phyloP scores from a whole-genome alignment of 2,329 filamentous ascomycete genomes.

The Chalaropsis thielavioides region DNA sequence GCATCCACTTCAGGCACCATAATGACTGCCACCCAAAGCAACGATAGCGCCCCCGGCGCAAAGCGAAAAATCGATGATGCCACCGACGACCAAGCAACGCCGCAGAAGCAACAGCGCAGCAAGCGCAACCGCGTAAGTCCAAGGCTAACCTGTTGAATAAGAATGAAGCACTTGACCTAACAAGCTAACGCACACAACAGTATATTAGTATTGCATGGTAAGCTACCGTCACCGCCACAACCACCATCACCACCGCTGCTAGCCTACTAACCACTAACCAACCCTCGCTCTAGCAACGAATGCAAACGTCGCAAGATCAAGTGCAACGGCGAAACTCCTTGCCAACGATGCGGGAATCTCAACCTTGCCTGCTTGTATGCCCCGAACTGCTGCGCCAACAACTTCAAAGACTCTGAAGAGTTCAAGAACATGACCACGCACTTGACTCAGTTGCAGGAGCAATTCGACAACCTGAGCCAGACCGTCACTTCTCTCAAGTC shows the following conservation, averaged over 20 bases:
- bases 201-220: constrained; percentile 50
- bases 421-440: constrained; percentile 69
- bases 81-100: constrained; percentile 28
- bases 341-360: constrained; percentile 53
- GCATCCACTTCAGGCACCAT: not conserved
- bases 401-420: constrained; percentile 84
- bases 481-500: constrained; percentile 54
- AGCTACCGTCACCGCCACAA: constrained; percentile 18
- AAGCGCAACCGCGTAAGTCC: constrained; percentile 43
- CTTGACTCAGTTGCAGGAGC: constrained; percentile 62
- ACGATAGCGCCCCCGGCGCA: constrained; percentile 11
- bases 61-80: constrained; percentile 27
- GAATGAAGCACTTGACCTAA: not conserved
- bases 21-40: not conserved
- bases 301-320: constrained; percentile 65
- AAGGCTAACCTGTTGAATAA: not conserved
- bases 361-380: constrained; percentile 52
- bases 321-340: constrained; percentile 56
- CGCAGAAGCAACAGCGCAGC: constrained; percentile 39
- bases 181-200: constrained; percentile 22
- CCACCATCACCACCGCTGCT: not conserved
- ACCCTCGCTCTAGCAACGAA: constrained; percentile 45
- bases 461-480: constrained; percentile 63
- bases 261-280: not conserved
- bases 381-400: constrained; percentile 54